Conservation (phyloP, 768 basidiomycete species). For the Rhizopogon vesiculosus region DNA sequence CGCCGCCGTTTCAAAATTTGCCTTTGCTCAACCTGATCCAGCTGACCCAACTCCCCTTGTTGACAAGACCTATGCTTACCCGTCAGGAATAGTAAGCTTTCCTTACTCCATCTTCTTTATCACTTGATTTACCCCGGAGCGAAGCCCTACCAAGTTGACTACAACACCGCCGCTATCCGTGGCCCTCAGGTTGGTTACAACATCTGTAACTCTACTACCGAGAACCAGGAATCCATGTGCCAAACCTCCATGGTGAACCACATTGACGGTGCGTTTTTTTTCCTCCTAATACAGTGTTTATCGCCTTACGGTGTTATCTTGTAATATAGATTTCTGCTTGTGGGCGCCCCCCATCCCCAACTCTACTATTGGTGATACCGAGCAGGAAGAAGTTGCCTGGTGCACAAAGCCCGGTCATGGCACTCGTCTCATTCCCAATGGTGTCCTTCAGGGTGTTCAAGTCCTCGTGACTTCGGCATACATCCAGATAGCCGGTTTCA, state of each 20-base stretch:
- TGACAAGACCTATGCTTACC: conserved; percentile 39
- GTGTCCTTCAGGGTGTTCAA: conserved; percentile 63
- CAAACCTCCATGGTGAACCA: conserved; percentile 67
- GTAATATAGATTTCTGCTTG: conserved; percentile 60
- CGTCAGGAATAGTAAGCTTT: conserved; percentile 34
- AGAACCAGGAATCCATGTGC: conserved; percentile 56
- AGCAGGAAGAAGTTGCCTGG: conserved; percentile 68
- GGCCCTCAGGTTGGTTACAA: conserved; percentile 65
- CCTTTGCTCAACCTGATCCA: conserved; percentile 29
- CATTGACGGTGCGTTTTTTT: conserved; percentile 27
- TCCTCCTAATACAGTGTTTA: not conserved
- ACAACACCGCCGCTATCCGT: conserved; percentile 37
- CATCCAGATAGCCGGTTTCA: conserved; percentile 54
- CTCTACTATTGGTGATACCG: conserved; percentile 57
- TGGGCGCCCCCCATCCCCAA: conserved; percentile 52
- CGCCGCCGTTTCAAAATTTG: conserved; percentile 22
- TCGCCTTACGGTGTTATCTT: conserved; percentile 20
- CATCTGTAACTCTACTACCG: conserved; percentile 63
- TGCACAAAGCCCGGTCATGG: conserved; percentile 65
- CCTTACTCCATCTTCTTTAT: not conserved
- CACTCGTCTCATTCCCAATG: conserved; percentile 63
- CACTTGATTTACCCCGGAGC: not conserved
- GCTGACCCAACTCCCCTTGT: conserved; percentile 46
- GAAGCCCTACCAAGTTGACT: conserved; percentile 51
- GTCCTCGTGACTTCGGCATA: conserved; percentile 55